Conservation (phyloP, 2,329 filamentous ascomycete genomes). For the Talaromyces sp. region DNA sequence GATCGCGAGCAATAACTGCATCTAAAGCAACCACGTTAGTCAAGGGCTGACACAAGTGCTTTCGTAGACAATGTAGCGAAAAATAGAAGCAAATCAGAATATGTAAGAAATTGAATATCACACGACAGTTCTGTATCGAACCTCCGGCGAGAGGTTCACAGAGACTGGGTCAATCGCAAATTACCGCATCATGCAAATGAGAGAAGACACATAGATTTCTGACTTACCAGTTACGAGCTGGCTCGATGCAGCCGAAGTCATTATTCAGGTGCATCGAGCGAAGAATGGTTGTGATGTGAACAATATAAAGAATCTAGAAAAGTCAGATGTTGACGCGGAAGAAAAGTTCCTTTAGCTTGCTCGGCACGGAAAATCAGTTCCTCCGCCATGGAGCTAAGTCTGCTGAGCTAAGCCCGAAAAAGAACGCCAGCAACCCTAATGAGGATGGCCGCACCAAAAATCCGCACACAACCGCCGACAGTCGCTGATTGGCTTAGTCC, state of each 20-base stretch:
- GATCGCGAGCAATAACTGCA: neutral
- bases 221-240: conserved; percentile 1
- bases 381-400: conserved; percentile 8
- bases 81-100: conserved; percentile 67
- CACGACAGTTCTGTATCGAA: conserved; percentile 67
- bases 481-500: conserved; percentile 28
- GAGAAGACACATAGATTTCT: conserved; percentile 17
- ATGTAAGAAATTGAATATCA: conserved; percentile 99
- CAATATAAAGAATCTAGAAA: neutral
- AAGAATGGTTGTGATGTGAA: neutral
- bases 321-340: conserved; percentile 7
- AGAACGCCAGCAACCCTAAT: conserved; percentile 32
- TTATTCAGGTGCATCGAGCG: neutral
- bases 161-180: conserved; percentile 93
- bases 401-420: neutral
- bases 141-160: conserved; percentile 90
- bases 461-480: conserved; percentile 3
- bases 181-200: conserved; percentile 78
- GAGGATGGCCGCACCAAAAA: conserved; percentile 25
- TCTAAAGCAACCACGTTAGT: neutral
- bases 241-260: neutral
- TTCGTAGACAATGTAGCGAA: neutral
- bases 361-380: conserved; percentile 20
- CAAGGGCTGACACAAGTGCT: neutral
- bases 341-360: conserved; percentile 24